Base-by-base conservation (phyloP, 129 eudicot genomes). In the Flaveria trinervia region DNA sequence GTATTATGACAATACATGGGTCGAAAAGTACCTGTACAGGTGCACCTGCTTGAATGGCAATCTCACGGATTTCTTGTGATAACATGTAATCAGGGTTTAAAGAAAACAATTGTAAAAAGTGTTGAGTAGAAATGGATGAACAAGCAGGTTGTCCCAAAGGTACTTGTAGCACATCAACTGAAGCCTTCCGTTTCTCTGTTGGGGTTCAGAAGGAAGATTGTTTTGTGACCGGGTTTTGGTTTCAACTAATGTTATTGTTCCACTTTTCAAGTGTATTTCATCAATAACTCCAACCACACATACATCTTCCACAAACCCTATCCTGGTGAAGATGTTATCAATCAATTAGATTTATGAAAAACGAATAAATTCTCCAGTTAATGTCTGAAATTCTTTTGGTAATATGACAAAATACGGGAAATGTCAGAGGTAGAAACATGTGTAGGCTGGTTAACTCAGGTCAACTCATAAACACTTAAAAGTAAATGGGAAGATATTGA, bases 121-220 rank as follows among this genome's bases (percentile, higher is more conserved):
- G 74, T 73, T 68, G 48, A 18, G 84, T 59, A 22, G 96, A 76
- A 92, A 89, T 9, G 74, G 77, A 15, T 84, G 83, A 68, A 86
- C 30, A 41, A 92, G 82, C 62, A 92, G 71, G 51, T 68, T 77
- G 82, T 92, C 96, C 92, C 96, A 88, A 45, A 92, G 77, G 77
- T 83, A 83, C 85, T 90, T 92, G 79, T 92, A 92, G 85, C 96
- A 92, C 98, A 92, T 92, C 45, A 89, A 69, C 64, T 92, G 98
- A 80, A 89, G 92, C 90, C 92, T 88, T 83, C 87, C 98, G 22
- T 93, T 92, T 85, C 98, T 88, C 44, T 68, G 77, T 57, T 93
- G 98, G 13, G 98, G 87, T 82, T 93, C 92, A 20, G 85, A 72
- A 66, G 98, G 98, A 73, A 88, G 88, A 43, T 66, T 81, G 67